Evolutionary conservation across 129 eudicot genomes (phyloP).

Genomic region (Saussurea involucrata): DNA sequence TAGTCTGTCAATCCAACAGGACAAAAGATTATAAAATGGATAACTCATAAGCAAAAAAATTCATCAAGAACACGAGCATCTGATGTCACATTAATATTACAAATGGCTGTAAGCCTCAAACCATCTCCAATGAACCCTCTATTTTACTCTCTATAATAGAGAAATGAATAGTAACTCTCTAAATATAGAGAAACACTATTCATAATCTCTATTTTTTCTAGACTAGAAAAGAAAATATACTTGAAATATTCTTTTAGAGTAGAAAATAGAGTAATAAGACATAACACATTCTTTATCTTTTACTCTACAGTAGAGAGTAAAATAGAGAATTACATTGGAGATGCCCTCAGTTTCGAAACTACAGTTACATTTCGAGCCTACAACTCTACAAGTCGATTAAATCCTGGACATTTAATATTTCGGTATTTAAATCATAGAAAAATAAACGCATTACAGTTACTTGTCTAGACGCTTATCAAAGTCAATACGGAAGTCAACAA

Average conservation of each 20-base stretch:
- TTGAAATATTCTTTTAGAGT: too few species aligned
- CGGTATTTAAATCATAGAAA: neutral
- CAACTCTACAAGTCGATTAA: neutral
- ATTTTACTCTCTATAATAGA: too few species aligned
- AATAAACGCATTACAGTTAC: neutral
- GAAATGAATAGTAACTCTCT: too few species aligned
- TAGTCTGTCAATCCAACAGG: slow-evolving; percentile 37
- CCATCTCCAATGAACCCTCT: too few species aligned
- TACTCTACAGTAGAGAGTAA: too few species aligned
- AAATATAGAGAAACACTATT: too few species aligned
- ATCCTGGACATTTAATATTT: slow-evolving; percentile 1
- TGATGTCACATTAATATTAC: neutral
- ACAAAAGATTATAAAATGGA: neutral
- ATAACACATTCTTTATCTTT: too few species aligned
- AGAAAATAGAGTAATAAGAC: too few species aligned
- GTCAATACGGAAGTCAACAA: neutral
- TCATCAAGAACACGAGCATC: neutral
- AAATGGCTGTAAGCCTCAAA: neutral
- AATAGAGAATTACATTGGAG: too few species aligned
- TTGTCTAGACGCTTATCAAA: slow-evolving; percentile 3
- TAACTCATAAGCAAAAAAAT: neutral
- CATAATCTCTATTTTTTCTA: too few species aligned
- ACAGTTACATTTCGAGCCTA: neutral
- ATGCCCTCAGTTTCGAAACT: neutral
- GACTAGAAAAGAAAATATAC: too few species aligned